A percentile compares a stretch with the other conserved stretches of the same genome.
phyloP scores from a whole-genome alignment of 306 rosid species.

The Arachis hypogaea region DNA sequence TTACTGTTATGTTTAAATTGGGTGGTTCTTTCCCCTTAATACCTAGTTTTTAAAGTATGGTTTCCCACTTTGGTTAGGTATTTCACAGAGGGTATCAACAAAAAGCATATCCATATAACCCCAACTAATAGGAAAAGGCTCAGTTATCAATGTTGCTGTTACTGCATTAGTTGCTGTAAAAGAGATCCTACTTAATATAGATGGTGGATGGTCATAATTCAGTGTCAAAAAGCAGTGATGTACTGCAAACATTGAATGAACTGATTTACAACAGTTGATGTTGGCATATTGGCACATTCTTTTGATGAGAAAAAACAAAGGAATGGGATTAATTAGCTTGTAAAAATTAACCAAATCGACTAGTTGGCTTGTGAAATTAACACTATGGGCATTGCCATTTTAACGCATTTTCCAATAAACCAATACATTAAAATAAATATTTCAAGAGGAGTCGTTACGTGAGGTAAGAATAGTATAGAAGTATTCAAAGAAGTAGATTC shows the following conservation, averaged over 20 bases:
- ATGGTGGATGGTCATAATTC: conserved; percentile 1
- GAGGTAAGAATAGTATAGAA: neutral
- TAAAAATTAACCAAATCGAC: neutral
- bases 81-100: too few relatives aligned
- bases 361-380: conserved; percentile 30
- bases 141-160: too few relatives aligned
- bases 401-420: conserved; percentile 24
- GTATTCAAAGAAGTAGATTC: conserved; percentile 21
- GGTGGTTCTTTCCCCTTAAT: too few relatives aligned
- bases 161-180: neutral
- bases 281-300: conserved; percentile 14
- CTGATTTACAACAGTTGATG: conserved; percentile 19
- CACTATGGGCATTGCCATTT: conserved; percentile 21
- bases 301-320: conserved; percentile 4
- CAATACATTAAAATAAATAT: conserved; percentile 14
- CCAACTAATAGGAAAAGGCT: neutral
- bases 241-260: conserved; percentile 21
- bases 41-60: too few relatives aligned
- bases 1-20: too few relatives aligned
- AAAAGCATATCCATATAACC: neutral
- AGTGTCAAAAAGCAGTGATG: conserved; percentile 30
- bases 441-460: conserved; percentile 26
- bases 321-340: neutral
- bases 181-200: neutral
- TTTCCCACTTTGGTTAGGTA: too few relatives aligned